A percentile compares a stretch with the other conserved stretches of the same genome.
phyloP scores from a whole-genome alignment of 306 rosid genomes.

The Mucuna pruriens region DNA sequence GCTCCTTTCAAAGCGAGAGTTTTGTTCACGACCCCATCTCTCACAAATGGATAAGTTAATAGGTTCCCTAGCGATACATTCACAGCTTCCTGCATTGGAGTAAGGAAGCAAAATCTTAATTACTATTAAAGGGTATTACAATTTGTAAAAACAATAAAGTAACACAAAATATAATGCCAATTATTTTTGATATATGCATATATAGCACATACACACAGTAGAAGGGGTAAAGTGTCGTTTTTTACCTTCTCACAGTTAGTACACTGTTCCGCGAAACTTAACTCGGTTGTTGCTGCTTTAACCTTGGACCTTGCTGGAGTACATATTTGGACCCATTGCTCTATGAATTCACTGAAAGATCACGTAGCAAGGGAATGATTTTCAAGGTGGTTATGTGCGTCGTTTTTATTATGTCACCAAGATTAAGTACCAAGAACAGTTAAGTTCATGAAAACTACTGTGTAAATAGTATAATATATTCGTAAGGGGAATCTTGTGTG shows the following conservation, averaged over 20 bases:
- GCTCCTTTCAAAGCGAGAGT: conserved; percentile 75
- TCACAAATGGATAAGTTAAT: conserved; percentile 84
- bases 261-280: conserved; percentile 75
- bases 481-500: not conserved
- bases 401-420: not conserved
- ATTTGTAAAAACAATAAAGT: not conserved
- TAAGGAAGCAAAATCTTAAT: conserved; percentile 19
- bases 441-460: not conserved
- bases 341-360: conserved; percentile 81
- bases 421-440: not conserved
- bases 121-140: not conserved
- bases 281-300: conserved; percentile 39
- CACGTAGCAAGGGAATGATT: not conserved
- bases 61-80: conserved; percentile 89
- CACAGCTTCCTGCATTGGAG: conserved; percentile 82
- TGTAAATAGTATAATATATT: not conserved
- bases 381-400: not conserved
- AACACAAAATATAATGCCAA: not conserved
- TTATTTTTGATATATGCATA: not conserved
- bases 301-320: conserved; percentile 69
- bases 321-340: conserved; percentile 90
- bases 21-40: conserved; percentile 63
- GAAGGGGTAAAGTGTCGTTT: not conserved
- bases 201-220: not conserved
- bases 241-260: conserved; percentile 83